Evolutionary conservation across 495 filamentous ascomycete genomes (phyloP).

Genomic region (Penicillium angulare): DNA sequence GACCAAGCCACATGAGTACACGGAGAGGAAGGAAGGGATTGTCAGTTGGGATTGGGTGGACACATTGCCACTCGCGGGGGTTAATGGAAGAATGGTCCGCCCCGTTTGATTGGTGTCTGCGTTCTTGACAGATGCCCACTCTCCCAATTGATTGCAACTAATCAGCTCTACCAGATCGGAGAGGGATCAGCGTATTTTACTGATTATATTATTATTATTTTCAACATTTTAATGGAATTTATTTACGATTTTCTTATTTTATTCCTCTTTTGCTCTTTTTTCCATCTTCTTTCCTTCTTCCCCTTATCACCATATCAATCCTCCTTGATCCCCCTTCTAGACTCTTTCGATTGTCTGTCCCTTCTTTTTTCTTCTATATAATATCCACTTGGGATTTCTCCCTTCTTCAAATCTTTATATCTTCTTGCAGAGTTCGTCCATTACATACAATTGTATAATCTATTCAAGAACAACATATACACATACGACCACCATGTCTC

Average conservation of each 20-base stretch:
- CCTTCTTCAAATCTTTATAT: slow-evolving; percentile 1
- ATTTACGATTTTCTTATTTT: no score
- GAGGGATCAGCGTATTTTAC: slow-evolving; percentile 3
- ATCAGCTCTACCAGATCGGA: slow-evolving; percentile 14
- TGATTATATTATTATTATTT: no score
- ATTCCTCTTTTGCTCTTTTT: slow-evolving; percentile 13
- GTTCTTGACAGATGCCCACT: slow-evolving; percentile 19
- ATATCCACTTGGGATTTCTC: slow-evolving; percentile 3
- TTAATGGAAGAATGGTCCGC: slow-evolving; percentile 11
- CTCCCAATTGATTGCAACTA: slow-evolving; percentile 1
- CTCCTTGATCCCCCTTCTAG: slow-evolving; percentile 25
- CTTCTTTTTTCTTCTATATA: slow-evolving; percentile 17
- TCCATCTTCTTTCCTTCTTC: slow-evolving; percentile 9
- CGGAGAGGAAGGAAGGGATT: slow-evolving; percentile 11
- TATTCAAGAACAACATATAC: slow-evolving; percentile 5
- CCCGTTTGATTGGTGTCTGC: slow-evolving; percentile 16
- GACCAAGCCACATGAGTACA: neutral
- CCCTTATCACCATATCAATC: slow-evolving; percentile 20
- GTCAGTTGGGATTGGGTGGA: slow-evolving; percentile 12
- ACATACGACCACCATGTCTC: slow-evolving; percentile 33
- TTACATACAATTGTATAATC: slow-evolving; percentile 4
- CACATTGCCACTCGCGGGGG: slow-evolving; percentile 27
- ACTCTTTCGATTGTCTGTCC: slow-evolving; percentile 28
- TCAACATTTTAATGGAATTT: no score
- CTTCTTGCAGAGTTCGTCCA: no score